Evolutionary conservation across 306 rosid species (phyloP), one percentile per base, ranked within the genome.

Genomic region (Corylus americana): DNA sequence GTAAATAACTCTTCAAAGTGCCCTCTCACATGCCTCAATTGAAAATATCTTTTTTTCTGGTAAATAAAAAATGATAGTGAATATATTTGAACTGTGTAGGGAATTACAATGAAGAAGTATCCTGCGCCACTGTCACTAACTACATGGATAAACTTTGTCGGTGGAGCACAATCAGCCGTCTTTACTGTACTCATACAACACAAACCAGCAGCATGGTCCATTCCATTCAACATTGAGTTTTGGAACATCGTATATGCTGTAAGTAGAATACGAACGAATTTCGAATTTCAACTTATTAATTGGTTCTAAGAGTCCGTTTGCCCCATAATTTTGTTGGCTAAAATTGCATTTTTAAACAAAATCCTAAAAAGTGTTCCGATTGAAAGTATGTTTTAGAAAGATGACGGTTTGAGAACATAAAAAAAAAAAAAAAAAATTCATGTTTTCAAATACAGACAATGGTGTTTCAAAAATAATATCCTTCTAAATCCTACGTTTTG

Each of bases 111-210:
- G 80, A 89, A 82, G 86, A 87, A 83, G 79, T 87, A 87, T 71
- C 85, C 89, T 13, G 92, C 89, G 49, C 87, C 74, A 49, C 61
- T 87, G 7, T 83, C 89, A 18, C 84, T 89, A 70, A 89, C 86
- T 27, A 68, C 84, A 49, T 88, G 86, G 89, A 64, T 89, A 31
- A 80, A 80, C 51, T 81, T 45, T 42, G 67, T 85, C 1, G 89
- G 86, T 54, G 89, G 83, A 54, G 81, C 71, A 48, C 86, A 85
- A 62, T 86, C 87, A 18, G 89, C 86, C 54, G 80, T 18, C 63
- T 85, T 85, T 73, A 55, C 88, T 37, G 55, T 69, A 4, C 8
- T 83, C n/a, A 18, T 55, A 48, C 59, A 81, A 39, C 86, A 79
- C 62, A 85, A 83, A 42, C 81, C 37, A 49, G 76, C 61, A 31